Base-by-base conservation (phyloP, 1,284 basidiomycete species). In the Ganoderma multipileum region DNA sequence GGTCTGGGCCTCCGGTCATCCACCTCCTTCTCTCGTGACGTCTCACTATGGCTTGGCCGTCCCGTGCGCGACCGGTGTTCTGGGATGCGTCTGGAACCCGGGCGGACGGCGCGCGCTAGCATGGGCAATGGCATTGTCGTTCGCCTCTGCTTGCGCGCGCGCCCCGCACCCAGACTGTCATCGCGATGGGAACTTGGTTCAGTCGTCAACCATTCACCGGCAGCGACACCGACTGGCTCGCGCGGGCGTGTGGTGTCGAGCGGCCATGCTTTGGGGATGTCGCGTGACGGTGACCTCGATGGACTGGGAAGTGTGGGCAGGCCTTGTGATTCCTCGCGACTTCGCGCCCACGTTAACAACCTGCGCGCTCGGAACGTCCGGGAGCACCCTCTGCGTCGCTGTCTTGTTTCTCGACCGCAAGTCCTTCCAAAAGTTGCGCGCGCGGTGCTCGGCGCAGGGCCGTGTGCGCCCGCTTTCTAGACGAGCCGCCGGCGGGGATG, bases 41-140 rank as follows among this genome's bases (percentile, higher is more conserved):
- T 60, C 14, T n/a, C 38, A 8, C 23, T 50, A 71, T 78, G 20
- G 23, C 58, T 36, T 59, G 20, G 58, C 38, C 39, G 58, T 60
- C 58, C 58, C 36, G 58, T 26, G 16, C 58, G 2, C 58, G 26
- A n/a, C 38, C 38, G 58, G 23, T 41, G n/a, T 39, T n/a, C n/a
- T 55, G 52, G 16, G 52, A 30, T 55, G 28, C 52, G 52, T 28
- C 52, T 20, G 20, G 52, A 26, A 30, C 28, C 52, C 52, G 28
- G 18, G 28, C 7, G 14, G 28, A 30, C 28, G 30, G 52, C 52
- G 52, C 52, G 18, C 52, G 26, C 26, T 55, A 33, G 26, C 52
- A 50, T 50, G 23, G 47, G 47, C 47, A 50, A 50, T 50, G 47
- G 0, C 23, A 50, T 50, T 5, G 47, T 50, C 47, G 47, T 30